A percentile compares a stretch with the other conserved stretches of the same genome.
Conservation (phyloP, 345 rosid genomes). For the Eucalyptus tenuipes region DNA sequence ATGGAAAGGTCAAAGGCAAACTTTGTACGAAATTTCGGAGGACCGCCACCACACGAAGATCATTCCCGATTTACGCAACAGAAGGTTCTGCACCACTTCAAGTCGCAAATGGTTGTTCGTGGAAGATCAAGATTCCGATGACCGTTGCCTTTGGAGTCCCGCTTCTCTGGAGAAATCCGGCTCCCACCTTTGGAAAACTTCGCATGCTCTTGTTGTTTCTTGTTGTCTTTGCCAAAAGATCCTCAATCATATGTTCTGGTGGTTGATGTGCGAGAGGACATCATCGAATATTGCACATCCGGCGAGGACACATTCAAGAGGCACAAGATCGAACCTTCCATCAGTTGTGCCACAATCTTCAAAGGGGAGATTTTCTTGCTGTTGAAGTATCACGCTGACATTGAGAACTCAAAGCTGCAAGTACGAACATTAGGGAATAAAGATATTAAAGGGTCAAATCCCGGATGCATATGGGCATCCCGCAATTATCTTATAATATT, state of each 20-base stretch:
- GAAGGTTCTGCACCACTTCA: background rate
- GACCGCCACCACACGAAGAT: background rate
- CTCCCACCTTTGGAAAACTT: background rate
- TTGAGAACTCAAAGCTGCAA: background rate
- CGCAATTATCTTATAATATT: background rate
- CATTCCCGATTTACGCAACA: background rate
- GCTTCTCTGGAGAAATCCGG: background rate
- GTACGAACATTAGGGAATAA: background rate
- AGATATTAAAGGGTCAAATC: background rate
- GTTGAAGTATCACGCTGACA: background rate
- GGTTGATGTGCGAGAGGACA: too few species aligned
- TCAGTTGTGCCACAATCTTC: too few species aligned
- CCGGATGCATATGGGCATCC: background rate
- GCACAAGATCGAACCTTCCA: too few species aligned
- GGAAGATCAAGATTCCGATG: background rate
- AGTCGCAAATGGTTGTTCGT: background rate
- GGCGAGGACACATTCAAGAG: too few species aligned
- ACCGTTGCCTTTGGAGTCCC: background rate
- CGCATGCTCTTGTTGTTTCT: background rate
- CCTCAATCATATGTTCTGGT: background rate
- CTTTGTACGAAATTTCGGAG: background rate
- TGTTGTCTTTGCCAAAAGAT: background rate
- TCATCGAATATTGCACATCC: too few species aligned
- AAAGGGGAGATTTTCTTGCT: background rate
- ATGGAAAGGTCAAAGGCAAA: background rate